Base-by-base conservation (phyloP, 1,284 basidiomycete genomes). In the Neolentinus lepideus region DNA sequence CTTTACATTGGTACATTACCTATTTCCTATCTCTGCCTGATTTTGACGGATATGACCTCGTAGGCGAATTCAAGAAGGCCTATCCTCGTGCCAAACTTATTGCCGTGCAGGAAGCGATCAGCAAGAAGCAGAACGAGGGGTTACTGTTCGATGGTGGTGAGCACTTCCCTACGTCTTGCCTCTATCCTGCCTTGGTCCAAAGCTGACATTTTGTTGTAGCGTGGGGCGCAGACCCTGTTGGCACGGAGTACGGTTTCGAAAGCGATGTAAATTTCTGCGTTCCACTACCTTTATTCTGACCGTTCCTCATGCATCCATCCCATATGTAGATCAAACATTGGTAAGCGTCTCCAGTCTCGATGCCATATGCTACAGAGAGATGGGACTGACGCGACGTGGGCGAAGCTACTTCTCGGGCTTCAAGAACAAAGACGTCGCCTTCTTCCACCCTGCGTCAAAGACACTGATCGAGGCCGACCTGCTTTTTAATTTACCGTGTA, bases 391-490 rank as follows among this genome's bases (percentile, higher is more conserved):
- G 11, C 22, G 6, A 22, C 6, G 47, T 25, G 6, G 11, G 22
- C 26, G 11, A 64, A 92, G 86, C 64, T 91, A 88, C 67, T 94
- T 96, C 64, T 79, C 89, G 12, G 89, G 92, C 0, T 86, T 89
- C 69, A 75, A 75, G 61, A 95, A 94, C 68, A 85, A 92, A 67
- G 96, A 98, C 60, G 83, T 97, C 16, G 92, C 92, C 0, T 97
- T 95, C 69, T 80, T 90, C 59, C 96, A 98, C 66, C 72, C 76
- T 14, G 78, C 84, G 0, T 88, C 85, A 14, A 90, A 85, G 66
- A 86, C 89, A 0, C 73, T 98, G 54, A 80, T 98, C 56, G 77
- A 90, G 66, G 96, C 91, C 0, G 96, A 99, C 68, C 74, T 98
- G 47, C 68, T 98, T 3, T 87, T 96, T 76, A 98, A 98, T 71